A percentile compares a stretch with the other conserved stretches of the same genome.
Evolutionary conservation across 805 yeast genomes (phyloP).

Genomic region (Monosporozyma aquatica): DNA sequence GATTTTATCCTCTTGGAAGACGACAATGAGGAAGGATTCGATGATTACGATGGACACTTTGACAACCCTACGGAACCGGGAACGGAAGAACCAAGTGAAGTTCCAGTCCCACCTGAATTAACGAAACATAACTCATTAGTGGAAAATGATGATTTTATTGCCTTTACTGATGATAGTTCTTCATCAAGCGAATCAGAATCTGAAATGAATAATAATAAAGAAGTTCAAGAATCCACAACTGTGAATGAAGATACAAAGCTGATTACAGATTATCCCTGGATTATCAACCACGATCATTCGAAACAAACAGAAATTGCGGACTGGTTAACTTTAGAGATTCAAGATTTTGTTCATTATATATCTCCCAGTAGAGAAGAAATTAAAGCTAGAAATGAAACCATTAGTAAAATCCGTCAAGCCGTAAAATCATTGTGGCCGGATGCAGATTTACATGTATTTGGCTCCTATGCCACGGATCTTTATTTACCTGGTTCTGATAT

Average conservation of each 20-base stretch:
- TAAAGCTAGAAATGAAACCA: slow-evolving; percentile 52
- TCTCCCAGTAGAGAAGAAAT: slow-evolving; percentile 78
- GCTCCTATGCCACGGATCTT: slow-evolving; percentile 88
- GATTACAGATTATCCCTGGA: slow-evolving; percentile 52
- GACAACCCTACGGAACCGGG: slow-evolving; percentile 17
- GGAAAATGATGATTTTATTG: slow-evolving; percentile 35
- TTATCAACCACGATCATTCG: slow-evolving; percentile 67
- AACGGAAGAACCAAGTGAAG: slow-evolving; percentile 1
- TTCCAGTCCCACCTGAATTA: background rate
- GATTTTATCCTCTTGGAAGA: slow-evolving; percentile 5
- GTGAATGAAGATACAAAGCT: background rate
- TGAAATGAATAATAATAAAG: slow-evolving; percentile 13
- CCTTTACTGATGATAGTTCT: slow-evolving; percentile 31
- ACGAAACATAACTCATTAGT: slow-evolving; percentile 4
- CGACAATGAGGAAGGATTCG: slow-evolving; percentile 14
- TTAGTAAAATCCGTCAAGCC: slow-evolving; percentile 46
- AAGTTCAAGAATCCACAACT: slow-evolving; percentile 7
- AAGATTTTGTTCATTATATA: slow-evolving; percentile 74
- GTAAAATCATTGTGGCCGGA: slow-evolving; percentile 61
- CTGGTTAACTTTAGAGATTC: slow-evolving; percentile 80
- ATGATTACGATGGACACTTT: slow-evolving; percentile 23
- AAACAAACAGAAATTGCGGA: slow-evolving; percentile 69
- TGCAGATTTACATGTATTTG: slow-evolving; percentile 77
- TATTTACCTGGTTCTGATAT: slow-evolving; percentile 93
- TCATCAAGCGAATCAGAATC: slow-evolving; percentile 24